Evolutionary conservation across 1,139 yeast genomes (phyloP), one percentile per base, ranked within the genome.

Genomic region (Chernovozyma aurita): DNA sequence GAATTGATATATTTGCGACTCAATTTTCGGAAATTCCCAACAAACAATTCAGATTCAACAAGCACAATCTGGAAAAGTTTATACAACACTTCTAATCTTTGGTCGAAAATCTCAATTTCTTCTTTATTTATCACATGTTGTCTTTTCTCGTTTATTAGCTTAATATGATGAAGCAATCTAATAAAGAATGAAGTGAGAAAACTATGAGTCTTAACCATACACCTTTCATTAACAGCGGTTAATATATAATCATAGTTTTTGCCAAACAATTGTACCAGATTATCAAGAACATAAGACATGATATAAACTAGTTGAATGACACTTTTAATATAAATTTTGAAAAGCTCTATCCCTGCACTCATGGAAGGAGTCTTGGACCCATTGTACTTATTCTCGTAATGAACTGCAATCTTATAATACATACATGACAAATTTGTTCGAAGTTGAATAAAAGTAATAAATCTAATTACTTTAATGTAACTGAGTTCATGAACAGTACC

Each of bases 301-400:
- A 70, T 66, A 45, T 65, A 70, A 15, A 68, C 68, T 43, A 69
- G 53, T 43, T 69, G 75, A 13, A 68, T 63, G 34, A 68, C 73
- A 45, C 68, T 59, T 40, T 65, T 64, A 36, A 65, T 58, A 45
- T 64, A 68, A 18, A 69, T 66, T 42, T 69, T 70, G 48, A 67
- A 70, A 11, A 70, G 50, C 42, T 68, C 75, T 16, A 67, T 62
- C 2, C 73, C 75, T 0, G 74, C 67, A 34, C 53, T 57, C 54
- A 65, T 61, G 2, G 69, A 59, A 2, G 63, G 56, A 0, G 57
- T 49, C 22, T 58, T 50, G 14, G 61, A 53, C 25, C 53, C 53
- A 30, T 56, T 57, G 30, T 58, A 55, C 35, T 59, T 59, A 30
- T 57, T 53, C 41, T 70, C 76, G 44, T 66, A 70, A 46, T 68